Percentiles rank a stretch among this genome's conserved stretches.
phyloP scores from a whole-genome alignment of 1,284 basidiomycete genomes.

The Pascua sp. region DNA sequence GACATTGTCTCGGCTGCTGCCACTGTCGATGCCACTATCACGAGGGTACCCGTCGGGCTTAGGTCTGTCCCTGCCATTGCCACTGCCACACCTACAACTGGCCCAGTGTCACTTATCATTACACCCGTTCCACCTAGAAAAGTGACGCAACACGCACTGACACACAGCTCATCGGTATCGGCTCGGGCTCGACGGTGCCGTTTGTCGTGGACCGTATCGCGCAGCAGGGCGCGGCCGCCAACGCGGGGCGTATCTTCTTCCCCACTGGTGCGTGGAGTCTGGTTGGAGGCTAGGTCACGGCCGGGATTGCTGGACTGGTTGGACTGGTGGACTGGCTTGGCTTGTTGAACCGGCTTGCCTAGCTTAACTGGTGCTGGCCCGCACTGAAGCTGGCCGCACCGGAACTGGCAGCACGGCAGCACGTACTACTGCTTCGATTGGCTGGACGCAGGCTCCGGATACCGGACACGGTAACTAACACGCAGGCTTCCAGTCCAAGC shows the following conservation, averaged over 20 bases:
- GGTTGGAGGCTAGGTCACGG: not conserved
- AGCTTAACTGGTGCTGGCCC: too few relatives aligned
- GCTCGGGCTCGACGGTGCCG: constrained; percentile 92
- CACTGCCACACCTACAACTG: too few relatives aligned
- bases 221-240: constrained; percentile 72
- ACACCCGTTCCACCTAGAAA: too few relatives aligned
- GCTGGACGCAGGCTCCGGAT: not conserved
- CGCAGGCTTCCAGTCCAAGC: constrained; percentile 91
- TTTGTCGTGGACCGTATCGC: constrained; percentile 95
- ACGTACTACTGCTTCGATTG: not conserved
- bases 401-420: too few relatives aligned
- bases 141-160: not conserved
- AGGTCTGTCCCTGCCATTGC: too few relatives aligned
- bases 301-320: not conserved
- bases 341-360: too few relatives aligned
- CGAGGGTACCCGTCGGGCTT: too few relatives aligned
- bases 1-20: too few relatives aligned
- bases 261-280: constrained; percentile 64
- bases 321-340: not conserved
- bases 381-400: too few relatives aligned
- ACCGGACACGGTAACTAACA: not conserved
- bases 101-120: too few relatives aligned
- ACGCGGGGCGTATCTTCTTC: constrained; percentile 78
- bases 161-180: constrained; percentile 78
- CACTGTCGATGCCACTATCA: too few relatives aligned